Evolutionary conservation across 139 green algal genomes (phyloP), one percentile per base, ranked within the genome.

Genomic region (Tetraselmis chui): DNA sequence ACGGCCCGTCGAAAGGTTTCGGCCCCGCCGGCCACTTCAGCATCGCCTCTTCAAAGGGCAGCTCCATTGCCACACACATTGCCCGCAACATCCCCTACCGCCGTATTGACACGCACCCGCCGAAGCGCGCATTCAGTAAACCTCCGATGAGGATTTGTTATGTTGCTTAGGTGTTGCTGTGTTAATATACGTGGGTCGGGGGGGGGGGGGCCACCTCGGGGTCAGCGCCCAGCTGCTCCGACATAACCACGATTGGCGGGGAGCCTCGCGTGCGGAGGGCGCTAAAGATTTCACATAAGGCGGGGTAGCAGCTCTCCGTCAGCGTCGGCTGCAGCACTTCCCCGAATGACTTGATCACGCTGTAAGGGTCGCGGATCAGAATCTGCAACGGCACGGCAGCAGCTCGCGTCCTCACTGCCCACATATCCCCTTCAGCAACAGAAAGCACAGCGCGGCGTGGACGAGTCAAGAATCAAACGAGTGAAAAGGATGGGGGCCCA

Each of bases 1-100:
- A 96, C 31, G 87, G 45, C 1, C 93, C 93, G 76, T 96, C 93
- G 32, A 92, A 93, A 0, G 90, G 91, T 79, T 93, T 94, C 29
- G 91, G 89, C 0, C 91, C 91, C 77, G 88, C 81, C 1, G 79
- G 67, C 91, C 91, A 95, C 30, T 30, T 80, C 31, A 95, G 89
- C 91, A 92, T 92, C 59, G 59, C 75, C 1, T 84, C 80, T 25
- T 93, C 59, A 27, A 87, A 93, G 28, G 84, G 29, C 18, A 94
- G 59, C 23, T 78, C 82, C 84, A 93, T 77, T 1, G 79, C 85
- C 1, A 29, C 29, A 81, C 89, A 93, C 82, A 94, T 80, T 28
- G 87, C 82, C 32, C 85, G 76, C 79, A 82, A 79, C 29, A 26
- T 32, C 0, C 29, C 75, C 80, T 86, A 79, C 30, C 76, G 81